Evolutionary conservation across 2,329 filamentous ascomycete species (phyloP).

Genomic region (Verticillium klebahnii): DNA sequence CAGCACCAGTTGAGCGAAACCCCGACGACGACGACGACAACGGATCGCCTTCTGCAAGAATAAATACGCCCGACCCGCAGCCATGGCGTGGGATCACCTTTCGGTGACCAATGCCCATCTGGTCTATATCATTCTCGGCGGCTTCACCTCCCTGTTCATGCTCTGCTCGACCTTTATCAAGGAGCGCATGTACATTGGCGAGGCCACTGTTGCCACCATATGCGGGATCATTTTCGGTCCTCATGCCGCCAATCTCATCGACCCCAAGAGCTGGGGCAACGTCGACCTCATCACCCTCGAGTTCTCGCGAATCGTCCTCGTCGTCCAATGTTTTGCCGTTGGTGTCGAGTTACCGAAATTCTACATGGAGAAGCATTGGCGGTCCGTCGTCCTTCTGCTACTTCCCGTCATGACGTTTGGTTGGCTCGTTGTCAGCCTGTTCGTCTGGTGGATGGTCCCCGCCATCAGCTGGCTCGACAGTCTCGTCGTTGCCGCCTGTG

Average conservation of each 20-base stretch:
- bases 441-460: conserved; percentile 87
- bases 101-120: conserved; percentile 90
- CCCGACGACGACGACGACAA: neutral
- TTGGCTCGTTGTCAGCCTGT: conserved; percentile 87
- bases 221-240: conserved; percentile 88
- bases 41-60: conserved; percentile 1
- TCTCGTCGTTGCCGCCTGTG: conserved; percentile 82
- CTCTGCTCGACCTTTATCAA: conserved; percentile 97
- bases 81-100: conserved; percentile 76
- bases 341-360: conserved; percentile 86
- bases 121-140: conserved; percentile 97
- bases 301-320: conserved; percentile 82
- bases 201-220: conserved; percentile 89
- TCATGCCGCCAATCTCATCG: conserved; percentile 74
- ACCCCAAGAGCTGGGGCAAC: conserved; percentile 73
- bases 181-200: conserved; percentile 96
- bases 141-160: conserved; percentile 98
- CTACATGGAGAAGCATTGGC: conserved; percentile 99
- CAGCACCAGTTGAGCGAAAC: neutral
- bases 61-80: conserved; percentile 9
- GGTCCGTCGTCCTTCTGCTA: conserved; percentile 80
- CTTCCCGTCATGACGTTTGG: conserved; percentile 97
- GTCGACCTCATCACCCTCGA: conserved; percentile 84
- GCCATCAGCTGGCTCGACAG: conserved; percentile 84
- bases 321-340: conserved; percentile 89